Evolutionary conservation across 192 early-diverging fungal species (phyloP), one percentile per base, ranked within the genome.

Genomic region (Phlyctochytrium bullatum): DNA sequence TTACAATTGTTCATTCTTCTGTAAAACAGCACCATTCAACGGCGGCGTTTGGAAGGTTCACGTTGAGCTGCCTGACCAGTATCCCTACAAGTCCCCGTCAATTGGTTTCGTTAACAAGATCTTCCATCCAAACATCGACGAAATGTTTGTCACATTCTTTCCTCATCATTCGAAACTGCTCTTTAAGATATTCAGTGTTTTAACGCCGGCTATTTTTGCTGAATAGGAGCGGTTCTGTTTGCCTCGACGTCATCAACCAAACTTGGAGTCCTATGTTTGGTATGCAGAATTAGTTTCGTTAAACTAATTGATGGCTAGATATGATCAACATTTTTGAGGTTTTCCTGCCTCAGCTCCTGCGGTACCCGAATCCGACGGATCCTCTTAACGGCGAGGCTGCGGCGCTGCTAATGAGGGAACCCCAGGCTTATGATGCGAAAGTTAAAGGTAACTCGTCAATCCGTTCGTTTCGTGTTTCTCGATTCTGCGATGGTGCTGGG

Each of bases 191-290:
- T 68, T 14, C 1, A 64, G 17, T 59, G 47, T 77, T 12, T 34
- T 62, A n/a, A 36, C 17, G 6, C n/a, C 34, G 20, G 27, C 2
- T 34, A 14, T 2, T 76, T 76, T 30, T 34, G n/a, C 34, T 23
- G 33, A 73, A 50, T 78, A 93, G 92, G 75, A 96, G 93, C 73
- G 97, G 97, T 27, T 97, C 96, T 0, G 97, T 99, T 30, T 99
- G 97, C 74, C 80, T 99, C 69, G 97, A 99, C 77, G 97, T 99
- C 24, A 99, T 99, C 77, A 99, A 99, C 78, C 97, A 99, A 74
- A 97, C 96, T 10, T 99, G 97, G 97, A 93, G 90, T 64, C 97
- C 97, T 58, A 98, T 99, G 96, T 99, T 97, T 84, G 93, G 91
- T 93, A 80, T n/a, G n/a, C n/a, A n/a, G n/a, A n/a, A 66, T 58